phyloP scores from a whole-genome alignment of 805 yeast species.

The Yamadazyma paraphyllophila region DNA sequence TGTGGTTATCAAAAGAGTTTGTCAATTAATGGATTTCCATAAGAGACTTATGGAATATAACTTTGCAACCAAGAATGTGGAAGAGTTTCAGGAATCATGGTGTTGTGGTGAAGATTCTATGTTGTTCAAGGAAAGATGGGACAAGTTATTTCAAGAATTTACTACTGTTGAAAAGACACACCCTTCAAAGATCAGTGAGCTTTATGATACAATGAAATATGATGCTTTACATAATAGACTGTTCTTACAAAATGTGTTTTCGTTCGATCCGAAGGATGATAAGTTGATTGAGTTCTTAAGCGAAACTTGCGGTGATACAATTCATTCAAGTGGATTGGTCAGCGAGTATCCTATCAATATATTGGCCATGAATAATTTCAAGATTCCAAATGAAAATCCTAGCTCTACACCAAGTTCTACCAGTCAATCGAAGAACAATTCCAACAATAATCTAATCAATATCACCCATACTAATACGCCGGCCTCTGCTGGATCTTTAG shows the following conservation, averaged over 20 bases:
- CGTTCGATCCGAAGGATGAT: slow-evolving; percentile 52
- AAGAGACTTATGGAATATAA: slow-evolving; percentile 79
- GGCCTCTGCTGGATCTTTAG: slow-evolving; percentile 62
- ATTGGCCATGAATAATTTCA: slow-evolving; percentile 73
- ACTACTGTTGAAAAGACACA: slow-evolving; percentile 92
- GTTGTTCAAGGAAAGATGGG: slow-evolving; percentile 95
- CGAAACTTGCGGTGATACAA: slow-evolving; percentile 41
- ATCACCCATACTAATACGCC: slow-evolving; percentile 20
- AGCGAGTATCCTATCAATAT: slow-evolving; percentile 72
- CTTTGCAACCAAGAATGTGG: slow-evolving; percentile 63
- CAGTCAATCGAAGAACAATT: slow-evolving; percentile 21
- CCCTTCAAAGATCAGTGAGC: slow-evolving; percentile 93
- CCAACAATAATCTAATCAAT: slow-evolving; percentile 21
- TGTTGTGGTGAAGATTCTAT: slow-evolving; percentile 95
- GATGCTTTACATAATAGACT: slow-evolving; percentile 95
- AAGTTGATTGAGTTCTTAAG: slow-evolving; percentile 32
- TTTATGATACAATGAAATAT: slow-evolving; percentile 97
- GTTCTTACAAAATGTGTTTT: slow-evolving; percentile 79
- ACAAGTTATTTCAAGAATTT: slow-evolving; percentile 89
- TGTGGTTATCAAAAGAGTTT: slow-evolving; percentile 88
- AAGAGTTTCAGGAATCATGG: slow-evolving; percentile 76
- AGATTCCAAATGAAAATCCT: slow-evolving; percentile 46
- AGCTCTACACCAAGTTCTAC: slow-evolving; percentile 20
- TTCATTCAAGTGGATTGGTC: slow-evolving; percentile 54
- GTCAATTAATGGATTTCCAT: slow-evolving; percentile 92